Base-by-base conservation (phyloP, 140 eudicot genomes). In the Anethum foeniculum region DNA sequence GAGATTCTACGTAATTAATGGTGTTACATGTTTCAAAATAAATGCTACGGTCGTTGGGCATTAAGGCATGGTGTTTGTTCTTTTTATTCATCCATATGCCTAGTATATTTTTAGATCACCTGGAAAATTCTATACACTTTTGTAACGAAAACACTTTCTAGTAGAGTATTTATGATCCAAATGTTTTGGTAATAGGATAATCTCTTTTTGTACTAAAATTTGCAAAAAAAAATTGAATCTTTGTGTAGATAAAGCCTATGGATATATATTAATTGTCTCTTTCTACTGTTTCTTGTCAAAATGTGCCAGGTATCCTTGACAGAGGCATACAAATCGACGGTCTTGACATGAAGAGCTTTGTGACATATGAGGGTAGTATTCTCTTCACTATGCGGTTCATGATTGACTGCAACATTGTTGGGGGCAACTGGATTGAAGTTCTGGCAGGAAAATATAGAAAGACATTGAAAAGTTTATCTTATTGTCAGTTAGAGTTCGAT, bases 371-470 rank as follows among this genome's bases (percentile, higher is more conserved):
- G 77, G 91, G 99, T 77, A 94, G 91, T 85, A 88, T 94, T 49
- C 93, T 89, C 28, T 94, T 90, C 81, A 97, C 97, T 78, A 93
- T 94, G 51, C 96, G 99, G 43, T 94, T 92, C 86, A 94, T 94
- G 99, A 88, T 94, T 65, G 99, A 94, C 82, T 90, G 97, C 96
- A 86, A 94, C 65, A 88, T 94, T 27, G 96, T 91, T 77, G 99
- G 99, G 78, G 97, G 99, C 80, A 94, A 94, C 71, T 94, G 99
- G 99, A 89, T 94, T 84, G 97, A 92, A 84, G 90, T 92, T 83
- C 97, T 93, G 60, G 85, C 83, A 71, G 95, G 93, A 79, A 94
- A 85, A 77, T 94, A 92, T 88, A 90, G 80, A 85, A 89, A 82
- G 86, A 77, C 96, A 52, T 56, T 82, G 73, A 88, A 75, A 85